These are phyloP conservation scores for Diplodia seriata DNA, from an alignment of 2,329 filamentous ascomycete species.

Conservation along the genomic window DNA sequence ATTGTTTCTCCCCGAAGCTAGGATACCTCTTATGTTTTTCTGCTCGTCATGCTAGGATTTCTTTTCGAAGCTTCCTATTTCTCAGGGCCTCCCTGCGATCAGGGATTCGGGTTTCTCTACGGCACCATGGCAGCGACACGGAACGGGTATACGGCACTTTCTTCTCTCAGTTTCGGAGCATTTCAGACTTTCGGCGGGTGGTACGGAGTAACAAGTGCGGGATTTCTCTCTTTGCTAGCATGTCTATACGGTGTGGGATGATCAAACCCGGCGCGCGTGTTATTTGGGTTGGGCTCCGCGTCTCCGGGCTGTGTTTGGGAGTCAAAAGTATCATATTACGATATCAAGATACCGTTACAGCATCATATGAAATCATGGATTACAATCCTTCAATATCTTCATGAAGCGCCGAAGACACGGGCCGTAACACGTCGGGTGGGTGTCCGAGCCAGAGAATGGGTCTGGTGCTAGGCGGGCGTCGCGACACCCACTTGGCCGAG, in stretches of 20 bases:
- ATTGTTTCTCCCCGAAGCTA: slow-evolving; percentile 4
- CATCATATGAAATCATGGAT: slow-evolving; percentile 30
- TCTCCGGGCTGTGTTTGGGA: slow-evolving; percentile 23
- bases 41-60: slow-evolving; percentile 12
- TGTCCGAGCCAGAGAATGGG: not conserved
- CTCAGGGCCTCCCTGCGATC: slow-evolving; percentile 11
- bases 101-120: slow-evolving; percentile 8
- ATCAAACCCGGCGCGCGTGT: slow-evolving; percentile 24
- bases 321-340: slow-evolving; percentile 31
- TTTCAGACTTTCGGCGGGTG: slow-evolving; percentile 25
- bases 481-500: not conserved
- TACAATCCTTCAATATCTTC: slow-evolving; percentile 9
- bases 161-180: slow-evolving; percentile 8
- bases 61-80: slow-evolving; percentile 15
- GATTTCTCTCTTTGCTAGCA: slow-evolving; percentile 19
- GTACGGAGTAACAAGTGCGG: slow-evolving; percentile 26
- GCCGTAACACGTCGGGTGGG: slow-evolving; percentile 13
- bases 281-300: slow-evolving; percentile 21
- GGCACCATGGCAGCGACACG: slow-evolving; percentile 26
- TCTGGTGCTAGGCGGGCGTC: not conserved
- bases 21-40: slow-evolving; percentile 30
- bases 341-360: slow-evolving; percentile 31
- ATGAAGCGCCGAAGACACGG: slow-evolving; percentile 7
- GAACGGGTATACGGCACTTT: slow-evolving; percentile 8
- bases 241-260: slow-evolving; percentile 23